These are phyloP conservation scores for Fusarium sp. DNA, from an alignment of 2,329 filamentous ascomycete species.

Conservation along the genomic window DNA sequence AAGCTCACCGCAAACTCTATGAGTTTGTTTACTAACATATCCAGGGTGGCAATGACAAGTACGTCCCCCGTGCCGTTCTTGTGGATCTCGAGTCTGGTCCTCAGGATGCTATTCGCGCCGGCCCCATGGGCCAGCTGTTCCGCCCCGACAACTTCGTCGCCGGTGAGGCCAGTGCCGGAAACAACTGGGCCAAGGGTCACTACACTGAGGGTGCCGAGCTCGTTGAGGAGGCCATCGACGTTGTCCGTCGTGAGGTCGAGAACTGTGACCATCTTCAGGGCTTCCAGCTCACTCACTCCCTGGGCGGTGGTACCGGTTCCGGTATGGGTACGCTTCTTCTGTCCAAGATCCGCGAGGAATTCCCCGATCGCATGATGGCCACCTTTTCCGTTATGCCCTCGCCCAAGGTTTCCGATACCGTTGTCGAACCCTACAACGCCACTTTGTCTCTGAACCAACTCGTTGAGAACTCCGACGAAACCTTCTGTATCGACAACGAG, in stretches of 20 bases:
- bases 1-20: conserved; percentile 38
- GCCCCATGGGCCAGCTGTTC: conserved; percentile 98
- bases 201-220: conserved; percentile 99
- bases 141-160: conserved; percentile 99
- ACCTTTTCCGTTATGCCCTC: conserved; percentile 99
- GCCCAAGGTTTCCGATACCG: conserved; percentile 99
- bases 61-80: conserved; percentile 98
- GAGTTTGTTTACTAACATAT: conserved; percentile 13
- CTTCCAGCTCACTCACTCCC: conserved; percentile 99
- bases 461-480: conserved; percentile 99
- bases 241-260: conserved; percentile 98
- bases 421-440: conserved; percentile 99
- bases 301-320: conserved; percentile 99
- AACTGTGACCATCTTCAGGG: conserved; percentile 99
- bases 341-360: conserved; percentile 99
- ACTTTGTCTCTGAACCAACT: conserved; percentile 99
- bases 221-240: conserved; percentile 96
- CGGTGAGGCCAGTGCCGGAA: conserved; percentile 98
- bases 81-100: conserved; percentile 99
- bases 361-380: conserved; percentile 99
- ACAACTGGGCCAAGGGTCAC: conserved; percentile 99
- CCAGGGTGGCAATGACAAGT: conserved; percentile 96
- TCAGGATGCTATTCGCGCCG: conserved; percentile 98
- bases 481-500: conserved; percentile 99
- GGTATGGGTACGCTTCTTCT: conserved; percentile 99